phyloP scores from a whole-genome alignment of 768 basidiomycete genomes.

The Crepidotus variabilis region DNA sequence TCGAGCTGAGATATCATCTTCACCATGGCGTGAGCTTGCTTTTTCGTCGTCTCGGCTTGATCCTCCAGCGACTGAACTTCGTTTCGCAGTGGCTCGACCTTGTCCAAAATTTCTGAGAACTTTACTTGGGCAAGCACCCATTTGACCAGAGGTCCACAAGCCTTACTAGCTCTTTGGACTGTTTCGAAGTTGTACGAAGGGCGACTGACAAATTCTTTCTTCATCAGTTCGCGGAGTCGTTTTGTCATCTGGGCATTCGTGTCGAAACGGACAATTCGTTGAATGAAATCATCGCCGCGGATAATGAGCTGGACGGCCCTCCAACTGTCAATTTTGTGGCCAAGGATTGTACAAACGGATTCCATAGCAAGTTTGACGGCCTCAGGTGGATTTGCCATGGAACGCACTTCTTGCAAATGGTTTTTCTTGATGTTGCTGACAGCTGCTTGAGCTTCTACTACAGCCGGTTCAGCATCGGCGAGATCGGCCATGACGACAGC shows the following conservation, averaged over 20 bases:
- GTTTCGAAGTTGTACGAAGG: conserved; percentile 93
- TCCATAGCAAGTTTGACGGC: conserved; percentile 98
- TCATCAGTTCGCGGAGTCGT: conserved; percentile 84
- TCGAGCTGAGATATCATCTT: conserved; percentile 92
- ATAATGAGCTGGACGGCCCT: conserved; percentile 93
- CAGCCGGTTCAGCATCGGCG: conserved; percentile 96
- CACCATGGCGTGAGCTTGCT: conserved; percentile 87
- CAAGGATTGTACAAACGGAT: conserved; percentile 93
- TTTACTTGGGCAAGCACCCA: conserved; percentile 97
- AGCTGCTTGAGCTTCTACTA: conserved; percentile 91
- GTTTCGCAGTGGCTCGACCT: conserved; percentile 92
- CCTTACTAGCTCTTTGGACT: conserved; percentile 92
- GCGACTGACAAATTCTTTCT: conserved; percentile 86
- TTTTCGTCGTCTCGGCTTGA: conserved; percentile 93
- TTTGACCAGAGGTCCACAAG: conserved; percentile 96
- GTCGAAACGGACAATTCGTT: conserved; percentile 93
- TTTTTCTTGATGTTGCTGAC: conserved; percentile 95
- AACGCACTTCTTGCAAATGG: conserved; percentile 93
- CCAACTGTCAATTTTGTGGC: conserved; percentile 97
- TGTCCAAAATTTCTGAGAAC: conserved; percentile 96
- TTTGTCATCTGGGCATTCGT: conserved; percentile 90
- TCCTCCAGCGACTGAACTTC: conserved; percentile 91
- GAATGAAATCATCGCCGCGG: conserved; percentile 95
- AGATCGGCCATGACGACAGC: conserved; percentile 92
- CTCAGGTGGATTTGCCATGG: conserved; percentile 98